phyloP scores from a whole-genome alignment of 768 basidiomycete genomes.

The Amanita pseudoporphyria region DNA sequence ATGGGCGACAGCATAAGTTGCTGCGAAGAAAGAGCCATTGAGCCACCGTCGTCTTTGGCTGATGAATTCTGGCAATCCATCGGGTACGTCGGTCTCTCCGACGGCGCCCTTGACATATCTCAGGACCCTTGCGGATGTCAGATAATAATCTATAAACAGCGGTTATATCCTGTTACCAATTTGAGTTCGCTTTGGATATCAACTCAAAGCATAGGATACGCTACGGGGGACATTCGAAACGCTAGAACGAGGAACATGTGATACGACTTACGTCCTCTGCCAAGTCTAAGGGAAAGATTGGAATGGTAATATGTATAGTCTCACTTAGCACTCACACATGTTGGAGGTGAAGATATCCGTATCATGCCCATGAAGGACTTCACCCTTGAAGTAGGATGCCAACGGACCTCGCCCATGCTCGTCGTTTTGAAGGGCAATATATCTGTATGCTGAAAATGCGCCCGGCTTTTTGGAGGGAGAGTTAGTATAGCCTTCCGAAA shows the following conservation, averaged over 20 bases:
- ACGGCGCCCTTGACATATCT: slow-evolving; percentile 93
- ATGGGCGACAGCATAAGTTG: slow-evolving; percentile 89
- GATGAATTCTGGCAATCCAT: slow-evolving; percentile 89
- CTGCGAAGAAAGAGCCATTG: slow-evolving; percentile 92
- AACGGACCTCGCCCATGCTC: slow-evolving; percentile 75
- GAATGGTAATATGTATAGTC: slow-evolving; percentile 5
- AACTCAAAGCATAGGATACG: slow-evolving; percentile 79
- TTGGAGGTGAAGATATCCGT: slow-evolving; percentile 94
- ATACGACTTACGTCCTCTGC: slow-evolving; percentile 67
- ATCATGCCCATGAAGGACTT: slow-evolving; percentile 72
- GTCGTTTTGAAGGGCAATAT: slow-evolving; percentile 86
- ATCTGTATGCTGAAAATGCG: slow-evolving; percentile 87
- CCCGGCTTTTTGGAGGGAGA: slow-evolving; percentile 46
- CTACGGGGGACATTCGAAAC: slow-evolving; percentile 25
- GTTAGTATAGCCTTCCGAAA: neutral
- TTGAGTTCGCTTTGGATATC: slow-evolving; percentile 67
- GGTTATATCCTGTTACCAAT: slow-evolving; percentile 34
- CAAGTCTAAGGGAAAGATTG: slow-evolving; percentile 43
- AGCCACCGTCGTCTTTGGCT: slow-evolving; percentile 84
- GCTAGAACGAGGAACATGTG: neutral
- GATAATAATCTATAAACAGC: slow-evolving; percentile 9
- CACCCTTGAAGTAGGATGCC: slow-evolving; percentile 96
- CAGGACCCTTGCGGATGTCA: slow-evolving; percentile 60
- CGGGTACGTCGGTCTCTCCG: slow-evolving; percentile 92
- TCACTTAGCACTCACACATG: slow-evolving; percentile 58